phyloP scores from a whole-genome alignment of 176 grass and related monocot genomes.

The Coix lacrymajobi region DNA sequence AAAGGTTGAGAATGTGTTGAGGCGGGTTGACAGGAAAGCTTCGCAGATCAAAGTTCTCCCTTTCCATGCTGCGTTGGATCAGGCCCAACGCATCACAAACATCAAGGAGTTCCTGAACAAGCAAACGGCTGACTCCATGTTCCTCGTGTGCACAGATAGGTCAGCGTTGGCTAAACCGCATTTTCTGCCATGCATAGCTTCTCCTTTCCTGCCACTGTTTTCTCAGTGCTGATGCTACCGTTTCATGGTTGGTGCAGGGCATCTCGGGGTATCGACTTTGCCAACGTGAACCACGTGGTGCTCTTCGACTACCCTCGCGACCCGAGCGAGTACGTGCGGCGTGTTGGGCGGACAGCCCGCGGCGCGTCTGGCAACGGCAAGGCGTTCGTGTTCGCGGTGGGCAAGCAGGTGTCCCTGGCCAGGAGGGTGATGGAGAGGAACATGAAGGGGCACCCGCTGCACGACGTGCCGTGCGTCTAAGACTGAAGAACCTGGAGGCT shows the following conservation, averaged over 20 bases:
- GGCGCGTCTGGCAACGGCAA: conserved; percentile 68
- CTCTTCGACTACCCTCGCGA: conserved; percentile 91
- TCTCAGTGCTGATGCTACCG: background rate
- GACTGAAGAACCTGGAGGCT: background rate
- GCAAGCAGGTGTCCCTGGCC: conserved; percentile 85
- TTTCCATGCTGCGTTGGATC: conserved; percentile 81
- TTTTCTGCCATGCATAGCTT: background rate
- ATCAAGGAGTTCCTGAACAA: conserved; percentile 68
- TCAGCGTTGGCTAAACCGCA: background rate
- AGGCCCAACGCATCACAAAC: conserved; percentile 67
- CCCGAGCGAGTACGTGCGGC: conserved; percentile 75
- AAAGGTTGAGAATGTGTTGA: conserved; percentile 82
- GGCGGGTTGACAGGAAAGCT: conserved; percentile 73
- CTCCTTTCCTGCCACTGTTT: background rate
- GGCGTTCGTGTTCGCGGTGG: conserved; percentile 81
- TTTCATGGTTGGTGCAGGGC: conserved; percentile 40
- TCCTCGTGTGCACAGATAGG: conserved; percentile 93
- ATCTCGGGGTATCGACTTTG: conserved; percentile 73
- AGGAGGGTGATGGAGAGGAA: conserved; percentile 88
- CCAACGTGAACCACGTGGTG: conserved; percentile 81
- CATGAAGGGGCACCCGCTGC: conserved; percentile 77
- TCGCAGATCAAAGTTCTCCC: conserved; percentile 59
- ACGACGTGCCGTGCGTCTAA: conserved; percentile 61
- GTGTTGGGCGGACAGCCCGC: conserved; percentile 73
- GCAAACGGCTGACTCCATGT: conserved; percentile 56